These are phyloP conservation scores for Rosa hybrid DNA, from an alignment of 331 rosid species.

Conservation along the genomic window DNA sequence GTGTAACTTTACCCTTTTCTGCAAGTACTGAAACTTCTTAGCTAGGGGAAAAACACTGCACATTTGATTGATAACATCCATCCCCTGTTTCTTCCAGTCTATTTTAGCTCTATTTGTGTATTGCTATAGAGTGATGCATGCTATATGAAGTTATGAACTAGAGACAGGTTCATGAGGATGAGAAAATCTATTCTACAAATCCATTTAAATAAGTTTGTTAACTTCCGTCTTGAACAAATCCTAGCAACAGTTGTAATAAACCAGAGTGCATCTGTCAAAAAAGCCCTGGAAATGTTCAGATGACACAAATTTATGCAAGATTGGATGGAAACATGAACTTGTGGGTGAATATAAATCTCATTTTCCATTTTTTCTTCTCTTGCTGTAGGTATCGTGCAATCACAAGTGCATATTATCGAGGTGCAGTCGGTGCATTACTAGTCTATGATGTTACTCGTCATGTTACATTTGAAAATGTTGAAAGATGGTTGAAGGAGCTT, in stretches of 20 bases:
- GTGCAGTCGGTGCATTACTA: slow-evolving; percentile 86
- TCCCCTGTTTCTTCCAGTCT: background rate
- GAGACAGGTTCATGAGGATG: background rate
- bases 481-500: slow-evolving; percentile 87
- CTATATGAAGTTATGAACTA: background rate
- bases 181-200: background rate
- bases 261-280: background rate
- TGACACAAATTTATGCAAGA: no score
- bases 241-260: background rate
- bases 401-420: slow-evolving; percentile 84
- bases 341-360: background rate
- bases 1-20: background rate
- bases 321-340: background rate
- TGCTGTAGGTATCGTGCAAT: slow-evolving; percentile 77
- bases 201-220: background rate
- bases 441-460: slow-evolving; percentile 85
- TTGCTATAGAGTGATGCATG: background rate
- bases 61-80: background rate
- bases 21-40: background rate
- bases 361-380: background rate
- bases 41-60: background rate
- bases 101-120: background rate
- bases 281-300: background rate
- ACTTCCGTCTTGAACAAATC: background rate
- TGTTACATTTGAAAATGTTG: slow-evolving; percentile 75